Conservation (phyloP, 371 early-diverging fungal genomes). For the Syncephalastrum racemosum region DNA sequence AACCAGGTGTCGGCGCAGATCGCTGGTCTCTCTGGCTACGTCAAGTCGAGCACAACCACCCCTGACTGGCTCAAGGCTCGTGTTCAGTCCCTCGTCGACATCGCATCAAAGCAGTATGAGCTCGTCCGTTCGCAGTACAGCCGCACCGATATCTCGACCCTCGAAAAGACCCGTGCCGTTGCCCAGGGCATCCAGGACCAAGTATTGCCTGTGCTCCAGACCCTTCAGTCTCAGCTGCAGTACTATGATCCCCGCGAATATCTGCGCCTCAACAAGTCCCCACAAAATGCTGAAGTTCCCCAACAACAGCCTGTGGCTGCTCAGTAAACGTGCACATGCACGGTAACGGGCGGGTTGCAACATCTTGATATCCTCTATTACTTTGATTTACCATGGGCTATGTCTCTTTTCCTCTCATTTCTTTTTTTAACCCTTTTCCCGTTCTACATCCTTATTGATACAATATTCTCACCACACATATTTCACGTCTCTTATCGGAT, state of each 20-base stretch:
- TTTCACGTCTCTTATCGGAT: too few relatives aligned
- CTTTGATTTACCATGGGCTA: too few relatives aligned
- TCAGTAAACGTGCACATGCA: too few relatives aligned
- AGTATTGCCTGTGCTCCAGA: slow-evolving; percentile 53
- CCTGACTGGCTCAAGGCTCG: slow-evolving; percentile 51
- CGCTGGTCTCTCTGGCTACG: slow-evolving; percentile 28
- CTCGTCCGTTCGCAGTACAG: slow-evolving; percentile 38
- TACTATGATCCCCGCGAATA: slow-evolving; percentile 11
- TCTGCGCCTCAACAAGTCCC: too few relatives aligned
- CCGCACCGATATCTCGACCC: slow-evolving; percentile 44
- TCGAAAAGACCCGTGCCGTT: slow-evolving; percentile 54
- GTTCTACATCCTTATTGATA: too few relatives aligned
- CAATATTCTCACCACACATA: too few relatives aligned
- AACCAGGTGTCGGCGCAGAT: slow-evolving; percentile 25
- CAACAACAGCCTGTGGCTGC: too few relatives aligned
- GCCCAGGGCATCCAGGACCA: slow-evolving; percentile 46
- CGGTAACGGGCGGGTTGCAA: too few relatives aligned
- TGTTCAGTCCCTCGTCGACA: slow-evolving; percentile 33
- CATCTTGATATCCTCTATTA: too few relatives aligned
- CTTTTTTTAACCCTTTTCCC: too few relatives aligned
- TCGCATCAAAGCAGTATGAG: slow-evolving; percentile 45
- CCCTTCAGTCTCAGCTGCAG: slow-evolving; percentile 33
- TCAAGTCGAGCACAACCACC: slow-evolving; percentile 35
- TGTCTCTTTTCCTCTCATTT: too few relatives aligned
- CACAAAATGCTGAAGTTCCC: too few relatives aligned